phyloP scores from a whole-genome alignment of 2,329 filamentous ascomycete genomes.

The Amylocarpus encephaloides region DNA sequence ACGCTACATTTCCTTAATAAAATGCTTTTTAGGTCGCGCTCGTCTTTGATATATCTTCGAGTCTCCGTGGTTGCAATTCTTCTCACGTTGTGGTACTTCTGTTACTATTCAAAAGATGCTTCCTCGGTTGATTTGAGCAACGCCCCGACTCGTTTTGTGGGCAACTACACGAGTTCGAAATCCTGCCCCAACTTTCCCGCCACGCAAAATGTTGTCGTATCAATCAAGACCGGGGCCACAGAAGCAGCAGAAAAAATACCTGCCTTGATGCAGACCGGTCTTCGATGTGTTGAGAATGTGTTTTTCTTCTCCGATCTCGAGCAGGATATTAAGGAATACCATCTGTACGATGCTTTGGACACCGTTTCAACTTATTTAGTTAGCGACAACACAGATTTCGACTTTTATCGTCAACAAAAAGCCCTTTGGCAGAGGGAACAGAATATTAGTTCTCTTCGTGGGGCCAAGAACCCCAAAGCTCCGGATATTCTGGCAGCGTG shows the following conservation, averaged over 20 bases:
- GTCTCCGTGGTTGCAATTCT: neutral
- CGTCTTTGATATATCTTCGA: neutral
- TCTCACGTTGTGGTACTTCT: neutral
- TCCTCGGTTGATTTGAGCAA: neutral
- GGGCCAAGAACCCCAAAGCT: slow-evolving; percentile 20
- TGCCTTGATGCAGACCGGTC: slow-evolving; percentile 45
- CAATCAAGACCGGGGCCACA: slow-evolving; percentile 51
- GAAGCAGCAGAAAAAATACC: slow-evolving; percentile 47
- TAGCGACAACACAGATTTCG: slow-evolving; percentile 44
- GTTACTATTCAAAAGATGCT: neutral
- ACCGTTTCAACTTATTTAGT: slow-evolving; percentile 37
- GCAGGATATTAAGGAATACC: slow-evolving; percentile 39
- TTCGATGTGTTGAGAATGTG: slow-evolving; percentile 41
- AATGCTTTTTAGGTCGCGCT: neutral
- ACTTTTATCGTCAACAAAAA: slow-evolving; percentile 36
- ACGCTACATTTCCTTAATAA: no score
- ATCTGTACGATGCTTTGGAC: slow-evolving; percentile 41
- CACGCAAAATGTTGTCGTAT: slow-evolving; percentile 10
- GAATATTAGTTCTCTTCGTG: slow-evolving; percentile 35
- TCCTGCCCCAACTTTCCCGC: neutral
- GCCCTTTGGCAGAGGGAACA: slow-evolving; percentile 40
- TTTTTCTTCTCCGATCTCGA: slow-evolving; percentile 53
- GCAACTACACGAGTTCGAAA: neutral
- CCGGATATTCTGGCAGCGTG: slow-evolving; percentile 37
- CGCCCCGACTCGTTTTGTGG: neutral